phyloP scores from a whole-genome alignment of 2,329 filamentous ascomycete genomes.

The Colletotrichum zoysiae region DNA sequence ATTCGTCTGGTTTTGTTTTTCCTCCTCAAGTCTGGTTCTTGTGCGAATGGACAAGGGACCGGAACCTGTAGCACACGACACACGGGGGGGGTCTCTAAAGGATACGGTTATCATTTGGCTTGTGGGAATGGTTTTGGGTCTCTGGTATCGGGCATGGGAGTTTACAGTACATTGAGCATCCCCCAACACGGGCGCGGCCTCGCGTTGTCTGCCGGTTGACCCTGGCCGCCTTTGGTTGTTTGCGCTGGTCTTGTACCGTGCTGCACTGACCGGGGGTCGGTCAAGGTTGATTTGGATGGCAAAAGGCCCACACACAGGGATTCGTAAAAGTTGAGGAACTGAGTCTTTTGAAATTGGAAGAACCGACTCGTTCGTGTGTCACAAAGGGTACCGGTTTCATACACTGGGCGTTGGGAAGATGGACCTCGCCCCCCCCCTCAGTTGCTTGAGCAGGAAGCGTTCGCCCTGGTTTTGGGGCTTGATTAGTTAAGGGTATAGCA shows the following conservation, averaged over 20 bases:
- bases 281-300: neutral
- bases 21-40: conserved; percentile 1
- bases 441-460: conserved; percentile 24
- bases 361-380: conserved; percentile 33
- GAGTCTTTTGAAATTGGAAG: conserved; percentile 42
- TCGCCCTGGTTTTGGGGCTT: conserved; percentile 31
- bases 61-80: conserved; percentile 43
- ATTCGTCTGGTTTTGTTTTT: conserved; percentile 19
- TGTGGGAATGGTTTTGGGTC: conserved; percentile 12
- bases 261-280: conserved; percentile 8
- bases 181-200: neutral
- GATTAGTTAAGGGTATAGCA: conserved; percentile 37
- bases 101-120: conserved; percentile 24
- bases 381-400: conserved; percentile 26
- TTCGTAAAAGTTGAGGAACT: conserved; percentile 35
- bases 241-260: conserved; percentile 19
- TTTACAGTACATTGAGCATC: neutral
- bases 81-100: conserved; percentile 15
- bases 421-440: neutral
- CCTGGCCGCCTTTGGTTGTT: neutral
- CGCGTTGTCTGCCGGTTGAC: neutral
- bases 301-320: neutral
- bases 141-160: conserved; percentile 1
- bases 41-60: conserved; percentile 22
- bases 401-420: conserved; percentile 35